Conservation (phyloP, 2,329 filamentous ascomycete genomes). For the Ascochyta koolunga region DNA sequence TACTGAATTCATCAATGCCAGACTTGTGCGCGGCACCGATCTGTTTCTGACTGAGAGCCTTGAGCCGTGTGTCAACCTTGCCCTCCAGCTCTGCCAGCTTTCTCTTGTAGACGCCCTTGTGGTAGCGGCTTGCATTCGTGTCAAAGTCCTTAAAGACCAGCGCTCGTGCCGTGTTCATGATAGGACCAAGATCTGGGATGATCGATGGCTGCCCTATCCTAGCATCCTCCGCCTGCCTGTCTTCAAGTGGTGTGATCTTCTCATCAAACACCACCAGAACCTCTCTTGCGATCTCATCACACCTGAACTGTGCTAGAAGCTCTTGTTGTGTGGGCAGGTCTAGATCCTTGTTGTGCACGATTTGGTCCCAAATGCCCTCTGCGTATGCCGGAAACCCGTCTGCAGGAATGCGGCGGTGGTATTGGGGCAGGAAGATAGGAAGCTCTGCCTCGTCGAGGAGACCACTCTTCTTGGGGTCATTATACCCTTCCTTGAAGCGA, state of each 20-base stretch:
- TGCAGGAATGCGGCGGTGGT: slow-evolving; percentile 92
- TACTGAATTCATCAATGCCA: slow-evolving; percentile 81
- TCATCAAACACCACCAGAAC: slow-evolving; percentile 84
- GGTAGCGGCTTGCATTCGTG: slow-evolving; percentile 88
- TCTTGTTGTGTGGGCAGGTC: slow-evolving; percentile 97
- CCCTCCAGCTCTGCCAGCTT: slow-evolving; percentile 84
- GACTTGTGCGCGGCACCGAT: slow-evolving; percentile 86
- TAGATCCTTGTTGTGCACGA: slow-evolving; percentile 97
- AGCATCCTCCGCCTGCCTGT: slow-evolving; percentile 77
- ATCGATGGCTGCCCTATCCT: slow-evolving; percentile 76
- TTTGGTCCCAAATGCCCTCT: slow-evolving; percentile 95
- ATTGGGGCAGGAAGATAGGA: slow-evolving; percentile 88
- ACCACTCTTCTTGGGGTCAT: slow-evolving; percentile 67
- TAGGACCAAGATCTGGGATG: slow-evolving; percentile 73
- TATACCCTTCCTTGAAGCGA: slow-evolving; percentile 82
- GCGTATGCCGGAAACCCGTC: slow-evolving; percentile 97
- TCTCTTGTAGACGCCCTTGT: slow-evolving; percentile 90
- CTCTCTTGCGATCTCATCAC: slow-evolving; percentile 93
- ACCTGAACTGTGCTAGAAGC: slow-evolving; percentile 93
- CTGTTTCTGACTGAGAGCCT: slow-evolving; percentile 87
- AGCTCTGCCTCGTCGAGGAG: slow-evolving; percentile 73
- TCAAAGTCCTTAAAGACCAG: slow-evolving; percentile 86
- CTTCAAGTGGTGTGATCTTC: slow-evolving; percentile 81
- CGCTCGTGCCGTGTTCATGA: slow-evolving; percentile 73
- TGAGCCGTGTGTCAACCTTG: slow-evolving; percentile 88